Conservation (phyloP, 2,329 filamentous ascomycete species). For the Sphaerulina vaccinii region DNA sequence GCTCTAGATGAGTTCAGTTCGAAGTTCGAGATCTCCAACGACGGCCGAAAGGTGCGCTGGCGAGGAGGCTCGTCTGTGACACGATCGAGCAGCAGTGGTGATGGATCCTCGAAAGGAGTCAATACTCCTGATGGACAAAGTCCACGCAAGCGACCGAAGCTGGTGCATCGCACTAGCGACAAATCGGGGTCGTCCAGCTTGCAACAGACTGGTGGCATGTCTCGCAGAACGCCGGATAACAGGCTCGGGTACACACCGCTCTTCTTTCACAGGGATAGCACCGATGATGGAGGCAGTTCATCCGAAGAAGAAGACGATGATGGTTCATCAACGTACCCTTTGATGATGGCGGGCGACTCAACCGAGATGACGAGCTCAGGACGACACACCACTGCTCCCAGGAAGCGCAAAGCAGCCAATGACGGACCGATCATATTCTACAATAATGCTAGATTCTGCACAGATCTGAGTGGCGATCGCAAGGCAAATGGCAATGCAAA, state of each 20-base stretch:
- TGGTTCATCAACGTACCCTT: slow-evolving; percentile 34
- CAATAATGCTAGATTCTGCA: slow-evolving; percentile 75
- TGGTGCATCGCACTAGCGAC: slow-evolving; percentile 25
- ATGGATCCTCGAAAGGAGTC: slow-evolving; percentile 23
- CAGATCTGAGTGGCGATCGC: slow-evolving; percentile 70
- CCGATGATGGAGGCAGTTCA: slow-evolving; percentile 42
- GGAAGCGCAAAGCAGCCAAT: slow-evolving; percentile 53
- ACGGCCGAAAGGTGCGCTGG: slow-evolving; percentile 79
- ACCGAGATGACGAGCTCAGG: slow-evolving; percentile 49
- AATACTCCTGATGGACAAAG: slow-evolving; percentile 27
- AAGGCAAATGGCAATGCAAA: slow-evolving; percentile 17
- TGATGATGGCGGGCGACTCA: slow-evolving; percentile 36
- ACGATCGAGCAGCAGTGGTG: slow-evolving; percentile 57
- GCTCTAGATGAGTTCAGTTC: slow-evolving; percentile 69
- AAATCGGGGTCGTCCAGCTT: slow-evolving; percentile 6
- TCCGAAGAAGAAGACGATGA: slow-evolving; percentile 35
- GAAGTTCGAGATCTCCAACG: slow-evolving; percentile 73
- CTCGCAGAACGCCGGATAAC: slow-evolving; percentile 30
- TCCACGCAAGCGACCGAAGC: slow-evolving; percentile 34
- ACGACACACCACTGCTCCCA: slow-evolving; percentile 40
- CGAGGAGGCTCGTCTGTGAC: slow-evolving; percentile 67
- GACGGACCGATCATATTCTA: slow-evolving; percentile 83
- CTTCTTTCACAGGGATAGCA: slow-evolving; percentile 48
- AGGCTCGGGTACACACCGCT: slow-evolving; percentile 49
- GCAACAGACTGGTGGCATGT: slow-evolving; percentile 7